These are phyloP conservation scores for Nitzschia sp. DNA, from an alignment of 108 stramenopile species.

Conservation along the genomic window DNA sequence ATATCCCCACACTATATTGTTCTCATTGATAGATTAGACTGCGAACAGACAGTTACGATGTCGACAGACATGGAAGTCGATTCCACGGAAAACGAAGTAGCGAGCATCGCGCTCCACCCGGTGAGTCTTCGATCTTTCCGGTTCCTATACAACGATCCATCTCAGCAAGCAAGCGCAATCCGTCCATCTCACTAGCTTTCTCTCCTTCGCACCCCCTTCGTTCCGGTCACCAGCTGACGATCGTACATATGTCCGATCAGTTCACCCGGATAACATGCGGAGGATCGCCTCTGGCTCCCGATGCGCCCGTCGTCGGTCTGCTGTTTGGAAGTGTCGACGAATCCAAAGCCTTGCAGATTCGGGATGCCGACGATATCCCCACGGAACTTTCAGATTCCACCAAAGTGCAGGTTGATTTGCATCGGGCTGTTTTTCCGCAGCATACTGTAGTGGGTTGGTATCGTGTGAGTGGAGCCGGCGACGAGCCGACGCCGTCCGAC, in stretches of 20 bases:
- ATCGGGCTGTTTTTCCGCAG: conserved; percentile 77
- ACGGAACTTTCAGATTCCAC: conserved; percentile 41
- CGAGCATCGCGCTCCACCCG: conserved; percentile 27
- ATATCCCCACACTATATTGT: too few species aligned
- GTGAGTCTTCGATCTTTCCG: conserved; percentile 5
- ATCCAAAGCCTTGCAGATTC: conserved; percentile 31
- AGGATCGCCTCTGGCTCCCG: conserved; percentile 59
- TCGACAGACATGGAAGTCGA: conserved; percentile 12
- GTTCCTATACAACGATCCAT: neutral
- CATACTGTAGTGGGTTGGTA: conserved; percentile 86
- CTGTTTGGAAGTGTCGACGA: conserved; percentile 56
- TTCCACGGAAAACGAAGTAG: conserved; percentile 8
- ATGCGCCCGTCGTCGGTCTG: conserved; percentile 69
- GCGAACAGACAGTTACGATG: too few species aligned
- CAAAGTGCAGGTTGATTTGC: conserved; percentile 61
- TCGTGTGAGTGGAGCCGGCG: conserved; percentile 38
- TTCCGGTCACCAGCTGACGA: conserved; percentile 48
- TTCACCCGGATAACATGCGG: conserved; percentile 76
- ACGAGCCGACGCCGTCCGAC: conserved; percentile 57
- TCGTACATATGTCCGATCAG: conserved; percentile 86
- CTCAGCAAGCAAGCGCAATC: neutral
- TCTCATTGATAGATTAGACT: too few species aligned
- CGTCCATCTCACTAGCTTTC: too few species aligned
- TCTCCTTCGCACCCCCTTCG: neutral
- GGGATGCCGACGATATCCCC: conserved; percentile 49